Conservation (phyloP, 2,329 filamentous ascomycete genomes). For the Pyrenochaeta sp. region DNA sequence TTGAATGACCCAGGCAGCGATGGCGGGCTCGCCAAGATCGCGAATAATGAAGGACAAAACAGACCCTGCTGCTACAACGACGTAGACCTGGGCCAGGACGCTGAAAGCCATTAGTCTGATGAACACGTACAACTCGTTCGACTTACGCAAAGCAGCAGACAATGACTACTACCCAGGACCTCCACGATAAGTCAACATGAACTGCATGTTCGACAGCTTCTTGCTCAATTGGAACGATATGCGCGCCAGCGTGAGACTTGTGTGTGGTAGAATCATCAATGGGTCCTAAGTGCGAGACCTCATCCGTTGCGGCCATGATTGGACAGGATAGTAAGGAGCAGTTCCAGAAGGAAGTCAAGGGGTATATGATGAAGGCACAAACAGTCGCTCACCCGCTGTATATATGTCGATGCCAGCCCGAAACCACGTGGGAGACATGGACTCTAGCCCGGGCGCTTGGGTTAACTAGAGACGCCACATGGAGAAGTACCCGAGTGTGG, state of each 20-base stretch:
- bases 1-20: conserved; percentile 65
- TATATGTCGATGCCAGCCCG: too few relatives aligned
- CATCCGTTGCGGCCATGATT: too few relatives aligned
- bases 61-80: conserved; percentile 63
- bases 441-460: too few relatives aligned
- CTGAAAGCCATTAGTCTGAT: conserved; percentile 18
- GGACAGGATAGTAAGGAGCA: too few relatives aligned
- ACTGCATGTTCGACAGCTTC: conserved; percentile 35
- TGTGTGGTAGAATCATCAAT: too few relatives aligned
- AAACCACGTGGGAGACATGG: too few relatives aligned
- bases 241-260: conserved; percentile 11
- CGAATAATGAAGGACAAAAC: conserved; percentile 65
- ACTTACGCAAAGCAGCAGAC: conserved; percentile 57
- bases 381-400: too few relatives aligned
- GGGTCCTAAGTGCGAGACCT: too few relatives aligned
- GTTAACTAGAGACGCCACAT: too few relatives aligned
- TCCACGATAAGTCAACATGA: conserved; percentile 62
- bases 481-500: too few relatives aligned
- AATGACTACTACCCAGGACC: conserved; percentile 61
- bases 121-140: conserved; percentile 12
- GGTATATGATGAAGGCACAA: too few relatives aligned
- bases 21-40: conserved; percentile 59
- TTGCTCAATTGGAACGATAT: conserved; percentile 38
- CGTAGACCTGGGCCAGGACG: conserved; percentile 63
- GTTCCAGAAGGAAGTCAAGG: too few relatives aligned